Percentiles rank a stretch among this genome's conserved stretches.
These are phyloP conservation scores for Martensiomyces pterosporus DNA, from an alignment of 192 early-diverging fungal genomes.

Conservation along the genomic window DNA sequence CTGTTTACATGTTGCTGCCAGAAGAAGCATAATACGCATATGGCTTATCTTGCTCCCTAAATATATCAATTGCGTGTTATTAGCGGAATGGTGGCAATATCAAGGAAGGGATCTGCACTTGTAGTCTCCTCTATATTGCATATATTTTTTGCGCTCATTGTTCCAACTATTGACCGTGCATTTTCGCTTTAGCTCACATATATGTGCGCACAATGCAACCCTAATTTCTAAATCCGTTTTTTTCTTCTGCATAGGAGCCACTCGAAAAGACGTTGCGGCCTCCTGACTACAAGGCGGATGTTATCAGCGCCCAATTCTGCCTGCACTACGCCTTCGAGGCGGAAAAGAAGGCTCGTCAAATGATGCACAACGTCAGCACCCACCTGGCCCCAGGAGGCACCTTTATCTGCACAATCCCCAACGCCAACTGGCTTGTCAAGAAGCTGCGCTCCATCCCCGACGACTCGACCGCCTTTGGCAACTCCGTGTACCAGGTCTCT, in stretches of 20 bases:
- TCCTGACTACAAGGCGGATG: slow-evolving; percentile 59
- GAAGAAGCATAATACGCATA: too few species aligned
- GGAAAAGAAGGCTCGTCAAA: slow-evolving; percentile 74
- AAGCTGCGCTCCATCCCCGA: slow-evolving; percentile 41
- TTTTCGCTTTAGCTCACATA: slow-evolving; percentile 1
- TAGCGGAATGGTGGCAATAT: too few species aligned
- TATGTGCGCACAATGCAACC: neutral
- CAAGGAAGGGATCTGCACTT: too few species aligned
- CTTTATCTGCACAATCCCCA: slow-evolving; percentile 92
- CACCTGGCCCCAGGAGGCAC: slow-evolving; percentile 68
- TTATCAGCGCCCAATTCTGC: slow-evolving; percentile 96
- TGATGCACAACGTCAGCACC: slow-evolving; percentile 73
- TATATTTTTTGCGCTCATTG: slow-evolving; percentile 1
- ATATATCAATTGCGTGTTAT: too few species aligned
- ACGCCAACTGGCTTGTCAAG: slow-evolving; percentile 83
- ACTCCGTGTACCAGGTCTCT: slow-evolving; percentile 79
- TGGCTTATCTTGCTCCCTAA: too few species aligned
- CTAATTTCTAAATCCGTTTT: too few species aligned
- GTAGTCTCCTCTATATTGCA: neutral
- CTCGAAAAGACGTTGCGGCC: slow-evolving; percentile 55
- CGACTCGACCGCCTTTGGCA: slow-evolving; percentile 69
- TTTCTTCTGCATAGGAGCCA: slow-evolving; percentile 42
- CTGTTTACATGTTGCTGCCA: too few species aligned
- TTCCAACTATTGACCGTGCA: slow-evolving; percentile 1
- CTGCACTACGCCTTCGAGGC: slow-evolving; percentile 93